Evolutionary conservation across 129 eudicot genomes (phyloP), one percentile per base, ranked within the genome.

Genomic region (Centaurea solstitialis): DNA sequence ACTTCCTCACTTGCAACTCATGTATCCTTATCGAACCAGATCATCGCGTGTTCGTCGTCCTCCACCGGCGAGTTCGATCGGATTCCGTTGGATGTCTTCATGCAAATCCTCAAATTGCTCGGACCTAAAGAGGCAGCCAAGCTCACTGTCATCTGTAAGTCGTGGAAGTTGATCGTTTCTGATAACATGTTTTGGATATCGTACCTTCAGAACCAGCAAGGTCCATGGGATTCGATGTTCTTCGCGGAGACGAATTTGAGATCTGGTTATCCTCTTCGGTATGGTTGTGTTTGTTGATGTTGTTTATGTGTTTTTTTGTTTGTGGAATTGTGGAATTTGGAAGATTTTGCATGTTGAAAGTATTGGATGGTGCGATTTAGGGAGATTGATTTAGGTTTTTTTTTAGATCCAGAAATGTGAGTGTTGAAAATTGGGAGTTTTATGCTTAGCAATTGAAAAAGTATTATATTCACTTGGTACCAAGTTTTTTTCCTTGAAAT

Each of bases 111-210:
- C 39, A 89, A 83, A 35, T 35, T 89, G 6, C 80, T 95, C 23
- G 99, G 93, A 5, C 99, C 99, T 4, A 92, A 77, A 70, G 99
- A 95, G 21, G 76, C 94, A 0, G 99, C 94, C 1, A 87, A 86
- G 79, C 81, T 95, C 24, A 79, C 87, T 1, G 83, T 85, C 10
- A 89, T 95, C 0, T 95, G 99, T 66, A 95, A 82, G 67, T 79
- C 93, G 10, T 95, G 93, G 97, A 91, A 90, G 66, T 70, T 85
- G 22, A 66, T 95, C 2, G 87, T 91, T 23, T 80, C 93, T 11
- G 90, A 89, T 47, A 92, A 92, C 82, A 89, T 85, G 28, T 75
- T 95, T 4, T 95, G 99, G 99, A 85, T 92, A 17, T 73, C 89
- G 73, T 95, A 85, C 70, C 89, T 92, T 23, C 94, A 87, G 78